Conservation (phyloP, 2,329 filamentous ascomycete species). For the Sarocladium strictum region DNA sequence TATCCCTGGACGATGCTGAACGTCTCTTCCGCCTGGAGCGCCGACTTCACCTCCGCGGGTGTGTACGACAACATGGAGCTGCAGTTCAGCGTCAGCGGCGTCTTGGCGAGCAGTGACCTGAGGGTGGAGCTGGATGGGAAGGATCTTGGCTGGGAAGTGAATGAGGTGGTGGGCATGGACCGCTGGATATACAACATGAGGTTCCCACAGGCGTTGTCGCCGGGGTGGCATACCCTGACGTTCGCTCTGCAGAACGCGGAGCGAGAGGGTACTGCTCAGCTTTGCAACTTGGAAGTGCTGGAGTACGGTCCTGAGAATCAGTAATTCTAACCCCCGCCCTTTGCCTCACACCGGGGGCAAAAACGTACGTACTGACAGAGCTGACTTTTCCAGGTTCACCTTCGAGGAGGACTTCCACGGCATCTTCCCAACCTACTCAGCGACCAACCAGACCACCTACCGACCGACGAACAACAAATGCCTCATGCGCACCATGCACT, state of each 20-base stretch:
- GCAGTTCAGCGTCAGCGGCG: slow-evolving; percentile 23
- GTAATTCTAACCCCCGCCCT: too few relatives aligned
- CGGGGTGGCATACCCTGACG: slow-evolving; percentile 20
- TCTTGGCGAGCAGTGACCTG: slow-evolving; percentile 20
- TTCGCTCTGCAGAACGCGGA: slow-evolving; percentile 21
- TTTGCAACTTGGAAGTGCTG: slow-evolving; percentile 23
- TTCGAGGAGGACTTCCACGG: slow-evolving; percentile 18
- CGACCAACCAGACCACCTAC: slow-evolving; percentile 21
- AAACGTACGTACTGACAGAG: slow-evolving; percentile 9
- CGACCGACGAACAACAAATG: slow-evolving; percentile 23
- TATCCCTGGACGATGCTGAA: slow-evolving; percentile 26
- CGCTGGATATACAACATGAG: slow-evolving; percentile 25
- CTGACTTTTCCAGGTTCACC: slow-evolving; percentile 15
- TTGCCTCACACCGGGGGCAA: too few relatives aligned
- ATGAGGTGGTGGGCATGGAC: slow-evolving; percentile 20
- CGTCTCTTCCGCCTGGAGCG: slow-evolving; percentile 19
- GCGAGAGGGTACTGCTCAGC: slow-evolving; percentile 22
- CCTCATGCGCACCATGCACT: slow-evolving; percentile 23
- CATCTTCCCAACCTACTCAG: slow-evolving; percentile 23
- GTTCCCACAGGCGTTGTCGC: slow-evolving; percentile 16
- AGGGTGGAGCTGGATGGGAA: slow-evolving; percentile 21
- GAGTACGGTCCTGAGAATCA: slow-evolving; percentile 20
- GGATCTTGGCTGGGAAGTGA: slow-evolving; percentile 23
- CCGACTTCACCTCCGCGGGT: slow-evolving; percentile 21
- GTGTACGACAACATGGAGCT: slow-evolving; percentile 21